phyloP scores from a whole-genome alignment of 768 basidiomycete species.

The Nevesoporus exiguus region DNA sequence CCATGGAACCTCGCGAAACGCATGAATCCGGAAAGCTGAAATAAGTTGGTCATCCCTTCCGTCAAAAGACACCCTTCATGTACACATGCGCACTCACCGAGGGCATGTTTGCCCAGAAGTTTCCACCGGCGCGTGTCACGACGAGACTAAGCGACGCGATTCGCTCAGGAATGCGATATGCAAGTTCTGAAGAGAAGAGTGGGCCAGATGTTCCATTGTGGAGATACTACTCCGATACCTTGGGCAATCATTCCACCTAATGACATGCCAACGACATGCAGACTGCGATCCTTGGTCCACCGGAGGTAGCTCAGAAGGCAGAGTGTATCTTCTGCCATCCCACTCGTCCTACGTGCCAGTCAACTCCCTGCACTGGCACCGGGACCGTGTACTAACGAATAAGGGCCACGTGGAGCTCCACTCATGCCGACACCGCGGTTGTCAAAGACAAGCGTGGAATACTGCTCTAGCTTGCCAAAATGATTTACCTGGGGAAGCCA shows the following conservation, averaged over 20 bases:
- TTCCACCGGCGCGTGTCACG: constrained; percentile 69
- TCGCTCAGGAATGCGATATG: constrained; percentile 59
- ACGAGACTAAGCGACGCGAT: constrained; percentile 62
- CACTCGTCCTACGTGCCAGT: constrained; percentile 49
- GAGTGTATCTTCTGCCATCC: constrained; percentile 75
- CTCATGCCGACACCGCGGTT: constrained; percentile 83
- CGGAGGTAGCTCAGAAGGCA: constrained; percentile 64
- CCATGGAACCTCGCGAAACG: constrained; percentile 34
- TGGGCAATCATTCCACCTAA: constrained; percentile 86
- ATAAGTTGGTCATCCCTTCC: neutral
- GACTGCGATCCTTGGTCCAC: constrained; percentile 58
- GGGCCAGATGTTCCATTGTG: neutral
- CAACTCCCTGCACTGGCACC: neutral
- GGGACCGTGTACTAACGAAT: constrained; percentile 51
- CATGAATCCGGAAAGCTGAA: constrained; percentile 39
- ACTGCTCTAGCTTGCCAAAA: constrained; percentile 51
- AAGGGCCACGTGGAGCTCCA: constrained; percentile 67
- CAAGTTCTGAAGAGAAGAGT: constrained; percentile 49
- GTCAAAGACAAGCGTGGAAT: constrained; percentile 72
- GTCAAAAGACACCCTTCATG: neutral
- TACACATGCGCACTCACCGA: constrained; percentile 44
- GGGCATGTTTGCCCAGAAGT: constrained; percentile 55
- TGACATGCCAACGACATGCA: constrained; percentile 76
- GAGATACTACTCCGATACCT: constrained; percentile 37
- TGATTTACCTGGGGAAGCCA: constrained; percentile 65